These are phyloP conservation scores for Ogataea zsoltii DNA, from an alignment of 805 yeast species.

Conservation along the genomic window DNA sequence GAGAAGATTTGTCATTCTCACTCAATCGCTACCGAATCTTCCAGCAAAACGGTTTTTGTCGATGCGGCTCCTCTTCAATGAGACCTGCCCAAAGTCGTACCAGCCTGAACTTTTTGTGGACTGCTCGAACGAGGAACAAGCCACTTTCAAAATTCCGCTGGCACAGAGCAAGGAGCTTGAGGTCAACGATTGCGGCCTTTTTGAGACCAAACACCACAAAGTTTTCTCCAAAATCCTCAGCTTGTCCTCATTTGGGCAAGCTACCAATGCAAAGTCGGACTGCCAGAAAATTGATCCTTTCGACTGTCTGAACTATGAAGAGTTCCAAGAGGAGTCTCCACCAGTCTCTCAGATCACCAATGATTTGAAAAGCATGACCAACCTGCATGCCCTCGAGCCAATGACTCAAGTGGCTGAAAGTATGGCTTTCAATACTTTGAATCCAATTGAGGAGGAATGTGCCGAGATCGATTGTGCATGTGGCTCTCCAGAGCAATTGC, in stretches of 20 bases:
- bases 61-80: constrained; percentile 51
- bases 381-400: neutral
- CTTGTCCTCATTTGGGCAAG: constrained; percentile 24
- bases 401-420: constrained; percentile 10
- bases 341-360: constrained; percentile 27
- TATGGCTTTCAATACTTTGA: constrained; percentile 1
- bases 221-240: constrained; percentile 30
- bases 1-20: constrained; percentile 50
- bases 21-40: constrained; percentile 54
- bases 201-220: constrained; percentile 26
- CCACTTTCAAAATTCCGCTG: constrained; percentile 39
- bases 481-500: constrained; percentile 10
- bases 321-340: neutral
- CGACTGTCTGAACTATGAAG: constrained; percentile 7
- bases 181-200: constrained; percentile 24
- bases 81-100: constrained; percentile 45
- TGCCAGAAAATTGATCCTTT: constrained; percentile 34
- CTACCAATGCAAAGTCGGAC: constrained; percentile 37
- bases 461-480: constrained; percentile 23
- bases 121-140: constrained; percentile 37
- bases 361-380: constrained; percentile 18
- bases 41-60: constrained; percentile 49
- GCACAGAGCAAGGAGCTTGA: constrained; percentile 18
- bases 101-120: constrained; percentile 48
- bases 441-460: neutral